Evolutionary conservation across 768 basidiomycete species (phyloP).

Genomic region (Rhodotorula sphaerocarpa): DNA sequence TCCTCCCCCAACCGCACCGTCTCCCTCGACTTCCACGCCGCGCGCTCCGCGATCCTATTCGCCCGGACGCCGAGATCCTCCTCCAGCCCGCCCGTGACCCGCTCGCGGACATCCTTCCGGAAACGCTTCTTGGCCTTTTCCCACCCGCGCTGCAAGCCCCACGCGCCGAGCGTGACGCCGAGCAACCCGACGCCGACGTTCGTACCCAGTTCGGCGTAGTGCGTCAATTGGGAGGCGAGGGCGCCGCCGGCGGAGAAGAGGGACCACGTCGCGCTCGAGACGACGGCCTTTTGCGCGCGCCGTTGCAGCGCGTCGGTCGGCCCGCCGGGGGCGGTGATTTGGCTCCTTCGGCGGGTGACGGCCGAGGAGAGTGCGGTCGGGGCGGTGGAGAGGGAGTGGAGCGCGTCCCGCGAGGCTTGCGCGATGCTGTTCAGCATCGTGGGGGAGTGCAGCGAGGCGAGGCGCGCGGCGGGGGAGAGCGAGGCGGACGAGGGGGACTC

Average conservation of each 20-base stretch:
- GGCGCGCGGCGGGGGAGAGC: constrained; percentile 6
- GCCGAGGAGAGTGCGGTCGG: constrained; percentile 24
- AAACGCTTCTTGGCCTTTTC: constrained; percentile 28
- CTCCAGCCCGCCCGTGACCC: constrained; percentile 22
- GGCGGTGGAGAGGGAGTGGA: not conserved
- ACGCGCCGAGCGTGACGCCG: constrained; percentile 22
- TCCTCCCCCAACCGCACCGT: not conserved
- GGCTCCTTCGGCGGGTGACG: constrained; percentile 18
- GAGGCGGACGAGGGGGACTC: constrained; percentile 1
- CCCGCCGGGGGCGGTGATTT: constrained; percentile 31
- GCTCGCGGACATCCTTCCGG: constrained; percentile 23
- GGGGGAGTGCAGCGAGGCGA: constrained; percentile 20
- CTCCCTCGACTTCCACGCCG: not conserved
- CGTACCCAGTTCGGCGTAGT: constrained; percentile 13
- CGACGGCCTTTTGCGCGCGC: constrained; percentile 29
- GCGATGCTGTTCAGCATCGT: constrained; percentile 21
- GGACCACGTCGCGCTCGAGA: not conserved
- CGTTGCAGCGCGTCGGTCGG: constrained; percentile 33
- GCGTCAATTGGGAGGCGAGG: not conserved
- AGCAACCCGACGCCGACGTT: constrained; percentile 21
- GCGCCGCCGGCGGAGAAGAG: not conserved
- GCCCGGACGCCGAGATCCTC: constrained; percentile 27
- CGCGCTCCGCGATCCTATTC: not conserved
- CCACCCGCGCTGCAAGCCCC: constrained; percentile 36
- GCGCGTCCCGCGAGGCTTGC: constrained; percentile 1